Conservation (phyloP, 805 yeast species). For the Jamesozyma piceae region DNA sequence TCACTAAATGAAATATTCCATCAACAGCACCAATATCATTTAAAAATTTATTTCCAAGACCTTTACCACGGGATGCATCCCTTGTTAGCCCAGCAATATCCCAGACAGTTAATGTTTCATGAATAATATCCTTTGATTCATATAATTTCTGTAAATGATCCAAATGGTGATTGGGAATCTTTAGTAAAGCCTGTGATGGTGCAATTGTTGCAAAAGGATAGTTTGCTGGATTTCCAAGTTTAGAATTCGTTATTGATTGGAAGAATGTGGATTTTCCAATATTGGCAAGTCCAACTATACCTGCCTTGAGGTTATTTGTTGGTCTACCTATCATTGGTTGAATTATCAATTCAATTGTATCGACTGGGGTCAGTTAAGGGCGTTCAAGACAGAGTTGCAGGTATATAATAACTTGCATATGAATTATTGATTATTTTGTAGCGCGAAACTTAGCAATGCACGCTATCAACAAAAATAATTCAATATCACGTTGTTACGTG, state of each 20-base stretch:
- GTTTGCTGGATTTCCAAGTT: conserved; percentile 93
- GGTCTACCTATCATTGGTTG: conserved; percentile 63
- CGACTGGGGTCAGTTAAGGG: too few relatives aligned
- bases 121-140: conserved; percentile 52
- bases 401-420: too few relatives aligned
- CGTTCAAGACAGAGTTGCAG: too few relatives aligned
- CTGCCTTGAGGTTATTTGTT: conserved; percentile 61
- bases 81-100: conserved; percentile 79
- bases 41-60: conserved; percentile 72
- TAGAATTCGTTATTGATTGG: conserved; percentile 91
- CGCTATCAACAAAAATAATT: too few relatives aligned
- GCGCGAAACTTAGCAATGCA: too few relatives aligned
- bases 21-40: conserved; percentile 73
- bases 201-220: conserved; percentile 92
- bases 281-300: conserved; percentile 90
- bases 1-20: conserved; percentile 70
- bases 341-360: too few relatives aligned
- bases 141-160: conserved; percentile 47
- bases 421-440: too few relatives aligned
- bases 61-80: conserved; percentile 79
- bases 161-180: conserved; percentile 58
- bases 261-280: conserved; percentile 96
- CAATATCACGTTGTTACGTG: too few relatives aligned
- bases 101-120: conserved; percentile 59
- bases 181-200: conserved; percentile 67